phyloP scores from a whole-genome alignment of 2,329 filamentous ascomycete species.

The Stachybotrys chartarum region DNA sequence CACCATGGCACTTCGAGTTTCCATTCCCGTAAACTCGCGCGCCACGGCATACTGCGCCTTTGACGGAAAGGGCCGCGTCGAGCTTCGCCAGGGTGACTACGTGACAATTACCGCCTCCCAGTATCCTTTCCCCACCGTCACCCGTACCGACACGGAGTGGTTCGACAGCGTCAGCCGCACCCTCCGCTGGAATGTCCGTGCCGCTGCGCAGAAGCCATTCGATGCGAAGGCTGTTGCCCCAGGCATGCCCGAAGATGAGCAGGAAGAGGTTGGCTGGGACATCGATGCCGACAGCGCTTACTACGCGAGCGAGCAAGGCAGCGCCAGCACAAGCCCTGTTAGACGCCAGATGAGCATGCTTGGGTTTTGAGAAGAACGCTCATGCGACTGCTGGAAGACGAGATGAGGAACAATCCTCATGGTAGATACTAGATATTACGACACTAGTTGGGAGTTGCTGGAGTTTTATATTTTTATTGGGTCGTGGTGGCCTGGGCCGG shows the following conservation, averaged over 20 bases:
- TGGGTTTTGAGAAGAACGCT: constrained; percentile 27
- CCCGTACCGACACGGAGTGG: constrained; percentile 86
- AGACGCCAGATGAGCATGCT: constrained; percentile 68
- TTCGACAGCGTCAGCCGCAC: constrained; percentile 92
- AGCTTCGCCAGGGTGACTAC: constrained; percentile 87
- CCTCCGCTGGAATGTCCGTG: constrained; percentile 89
- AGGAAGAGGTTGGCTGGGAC: constrained; percentile 69
- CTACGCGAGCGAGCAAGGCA: constrained; percentile 67
- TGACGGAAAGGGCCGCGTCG: constrained; percentile 91
- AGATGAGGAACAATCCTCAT: not conserved
- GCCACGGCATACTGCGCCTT: constrained; percentile 96
- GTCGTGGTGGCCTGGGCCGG: not conserved
- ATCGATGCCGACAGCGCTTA: constrained; percentile 82
- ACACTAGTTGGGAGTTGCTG: not conserved
- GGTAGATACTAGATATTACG: constrained; percentile 2
- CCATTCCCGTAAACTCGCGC: constrained; percentile 75
- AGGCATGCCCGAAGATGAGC: constrained; percentile 35
- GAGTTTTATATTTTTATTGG: not conserved
- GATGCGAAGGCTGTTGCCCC: constrained; percentile 36
- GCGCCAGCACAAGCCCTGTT: constrained; percentile 58
- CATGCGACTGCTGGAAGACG: not conserved
- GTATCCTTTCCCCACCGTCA: constrained; percentile 95
- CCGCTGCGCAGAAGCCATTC: constrained; percentile 88
- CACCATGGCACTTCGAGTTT: constrained; percentile 84
- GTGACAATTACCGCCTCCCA: constrained; percentile 94